Evolutionary conservation across 2,329 filamentous ascomycete genomes (phyloP).

Genomic region (Stemphylium beticola): DNA sequence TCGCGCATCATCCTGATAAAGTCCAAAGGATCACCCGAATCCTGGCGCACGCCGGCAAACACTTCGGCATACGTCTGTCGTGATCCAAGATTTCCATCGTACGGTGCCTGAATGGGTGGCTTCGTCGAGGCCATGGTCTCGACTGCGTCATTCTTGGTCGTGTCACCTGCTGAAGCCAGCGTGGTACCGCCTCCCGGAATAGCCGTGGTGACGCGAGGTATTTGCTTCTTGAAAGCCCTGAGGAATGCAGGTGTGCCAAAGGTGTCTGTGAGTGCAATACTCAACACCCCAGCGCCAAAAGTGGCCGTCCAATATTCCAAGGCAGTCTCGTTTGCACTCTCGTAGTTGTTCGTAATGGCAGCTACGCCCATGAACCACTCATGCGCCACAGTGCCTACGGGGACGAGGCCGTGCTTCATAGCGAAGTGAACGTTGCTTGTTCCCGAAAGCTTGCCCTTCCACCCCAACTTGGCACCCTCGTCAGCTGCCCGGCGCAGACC

Average conservation of each 20-base stretch:
- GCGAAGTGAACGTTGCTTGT: slow-evolving; percentile 98
- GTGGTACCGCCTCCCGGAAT: slow-evolving; percentile 49
- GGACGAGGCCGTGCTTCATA: slow-evolving; percentile 84
- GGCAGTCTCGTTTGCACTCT: slow-evolving; percentile 80
- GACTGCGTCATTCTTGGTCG: slow-evolving; percentile 46
- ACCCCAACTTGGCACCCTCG: slow-evolving; percentile 69
- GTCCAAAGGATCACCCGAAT: slow-evolving; percentile 82
- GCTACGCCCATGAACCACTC: slow-evolving; percentile 99
- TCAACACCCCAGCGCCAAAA: slow-evolving; percentile 82
- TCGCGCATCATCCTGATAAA: slow-evolving; percentile 80
- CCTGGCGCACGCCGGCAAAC: slow-evolving; percentile 85
- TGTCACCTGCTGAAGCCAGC: slow-evolving; percentile 50
- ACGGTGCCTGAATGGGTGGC: slow-evolving; percentile 54
- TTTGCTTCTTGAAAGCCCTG: slow-evolving; percentile 76
- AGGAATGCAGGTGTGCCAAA: slow-evolving; percentile 93
- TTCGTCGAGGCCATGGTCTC: slow-evolving; percentile 49
- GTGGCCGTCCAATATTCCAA: slow-evolving; percentile 88
- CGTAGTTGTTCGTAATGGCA: slow-evolving; percentile 86
- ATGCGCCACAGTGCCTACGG: slow-evolving; percentile 90
- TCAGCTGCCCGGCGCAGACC: slow-evolving; percentile 81
- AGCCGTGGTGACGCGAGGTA: slow-evolving; percentile 55
- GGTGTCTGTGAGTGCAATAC: slow-evolving; percentile 92
- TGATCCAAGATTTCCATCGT: slow-evolving; percentile 51
- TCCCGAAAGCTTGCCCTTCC: slow-evolving; percentile 77
- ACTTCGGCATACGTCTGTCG: slow-evolving; percentile 74